Evolutionary conservation across 2,329 filamentous ascomycete species (phyloP).

Genomic region (Pestalotiopsis sp.): DNA sequence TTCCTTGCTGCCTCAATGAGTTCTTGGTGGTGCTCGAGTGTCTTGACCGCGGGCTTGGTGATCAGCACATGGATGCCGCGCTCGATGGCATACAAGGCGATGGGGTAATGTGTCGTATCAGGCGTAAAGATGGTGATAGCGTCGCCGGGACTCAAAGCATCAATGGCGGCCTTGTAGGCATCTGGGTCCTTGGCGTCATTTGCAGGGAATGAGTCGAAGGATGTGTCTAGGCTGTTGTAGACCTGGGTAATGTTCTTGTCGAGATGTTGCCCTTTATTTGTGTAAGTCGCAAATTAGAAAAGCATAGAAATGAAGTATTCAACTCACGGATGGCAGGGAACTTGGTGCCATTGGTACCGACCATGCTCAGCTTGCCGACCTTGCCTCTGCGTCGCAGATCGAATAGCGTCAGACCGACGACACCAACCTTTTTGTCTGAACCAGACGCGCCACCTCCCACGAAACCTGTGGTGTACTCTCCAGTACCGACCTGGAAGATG

Average conservation of each 20-base stretch:
- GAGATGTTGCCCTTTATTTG: constrained; percentile 69
- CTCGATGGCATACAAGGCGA: constrained; percentile 89
- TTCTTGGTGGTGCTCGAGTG: constrained; percentile 75
- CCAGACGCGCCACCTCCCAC: constrained; percentile 80
- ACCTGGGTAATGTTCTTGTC: constrained; percentile 83
- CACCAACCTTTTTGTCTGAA: constrained; percentile 95
- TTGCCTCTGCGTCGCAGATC: constrained; percentile 87
- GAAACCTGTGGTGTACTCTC: constrained; percentile 96
- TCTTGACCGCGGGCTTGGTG: constrained; percentile 91
- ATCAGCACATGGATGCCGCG: constrained; percentile 87
- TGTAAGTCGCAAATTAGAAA: constrained; percentile 8
- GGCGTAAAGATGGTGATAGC: constrained; percentile 97
- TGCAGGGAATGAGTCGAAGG: constrained; percentile 80
- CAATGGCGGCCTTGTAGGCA: constrained; percentile 87
- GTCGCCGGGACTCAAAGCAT: constrained; percentile 77
- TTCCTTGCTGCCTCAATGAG: constrained; percentile 73
- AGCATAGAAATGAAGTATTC: background rate
- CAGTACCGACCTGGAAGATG: constrained; percentile 71
- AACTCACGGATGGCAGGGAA: constrained; percentile 84
- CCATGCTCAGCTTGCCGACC: constrained; percentile 85
- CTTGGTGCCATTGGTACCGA: constrained; percentile 84
- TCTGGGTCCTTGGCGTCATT: constrained; percentile 75
- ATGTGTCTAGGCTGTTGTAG: constrained; percentile 87
- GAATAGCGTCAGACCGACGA: constrained; percentile 87
- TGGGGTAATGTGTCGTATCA: constrained; percentile 89